These are phyloP conservation scores for Lentinus tigrinus DNA, from an alignment of 768 basidiomycete genomes.

Conservation along the genomic window DNA sequence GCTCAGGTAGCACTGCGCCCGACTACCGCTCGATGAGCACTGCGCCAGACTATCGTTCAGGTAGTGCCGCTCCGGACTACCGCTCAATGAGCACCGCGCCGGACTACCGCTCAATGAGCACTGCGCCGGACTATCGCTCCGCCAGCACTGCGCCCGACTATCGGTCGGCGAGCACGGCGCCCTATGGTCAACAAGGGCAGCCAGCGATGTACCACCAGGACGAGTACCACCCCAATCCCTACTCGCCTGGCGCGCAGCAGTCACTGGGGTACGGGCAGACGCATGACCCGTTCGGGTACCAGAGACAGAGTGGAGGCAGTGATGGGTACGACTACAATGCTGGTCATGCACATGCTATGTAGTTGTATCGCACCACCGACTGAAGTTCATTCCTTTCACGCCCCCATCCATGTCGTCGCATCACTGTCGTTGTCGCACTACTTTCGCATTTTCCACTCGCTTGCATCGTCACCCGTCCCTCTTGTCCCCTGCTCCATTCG, in stretches of 20 bases:
- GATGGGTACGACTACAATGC: slow-evolving; percentile 24
- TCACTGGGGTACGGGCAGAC: slow-evolving; percentile 11
- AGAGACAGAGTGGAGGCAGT: slow-evolving; percentile 10
- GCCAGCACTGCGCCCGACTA: background rate
- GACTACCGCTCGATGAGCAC: slow-evolving; percentile 5
- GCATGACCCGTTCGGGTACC: slow-evolving; percentile 14
- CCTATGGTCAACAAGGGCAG: slow-evolving; percentile 7
- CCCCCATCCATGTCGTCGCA: background rate
- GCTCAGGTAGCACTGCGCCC: slow-evolving; percentile 5
- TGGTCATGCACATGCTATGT: slow-evolving; percentile 30
- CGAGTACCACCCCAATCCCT: slow-evolving; percentile 13
- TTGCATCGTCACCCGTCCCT: background rate
- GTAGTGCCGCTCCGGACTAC: slow-evolving; percentile 13
- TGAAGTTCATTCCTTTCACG: background rate
- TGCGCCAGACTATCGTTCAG: slow-evolving; percentile 5
- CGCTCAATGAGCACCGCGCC: slow-evolving; percentile 11
- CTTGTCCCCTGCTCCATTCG: background rate
- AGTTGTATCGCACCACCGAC: slow-evolving; percentile 12
- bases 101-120: slow-evolving; percentile 6
- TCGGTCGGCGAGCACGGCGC: slow-evolving; percentile 5
- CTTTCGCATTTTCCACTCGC: slow-evolving; percentile 1
- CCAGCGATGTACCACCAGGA: slow-evolving; percentile 4
- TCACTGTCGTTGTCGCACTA: slow-evolving; percentile 1
- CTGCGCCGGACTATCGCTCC: slow-evolving; percentile 11
- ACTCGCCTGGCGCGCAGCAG: slow-evolving; percentile 14